Percentiles rank a stretch among this genome's conserved stretches.
These are phyloP conservation scores for Groenewaldozyma sp. DNA, from an alignment of 1,139 yeast genomes.

Conservation along the genomic window DNA sequence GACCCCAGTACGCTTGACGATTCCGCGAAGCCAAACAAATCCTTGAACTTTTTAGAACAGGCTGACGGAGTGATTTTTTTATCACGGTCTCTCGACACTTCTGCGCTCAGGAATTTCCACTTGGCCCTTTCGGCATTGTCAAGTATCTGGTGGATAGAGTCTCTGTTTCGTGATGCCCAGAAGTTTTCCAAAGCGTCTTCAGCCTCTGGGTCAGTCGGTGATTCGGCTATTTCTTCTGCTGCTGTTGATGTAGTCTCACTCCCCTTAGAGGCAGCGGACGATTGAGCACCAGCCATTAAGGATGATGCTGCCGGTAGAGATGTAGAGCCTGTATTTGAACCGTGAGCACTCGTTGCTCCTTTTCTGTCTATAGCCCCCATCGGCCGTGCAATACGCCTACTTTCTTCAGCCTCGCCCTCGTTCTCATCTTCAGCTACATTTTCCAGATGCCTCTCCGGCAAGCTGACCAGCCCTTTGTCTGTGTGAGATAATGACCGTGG, in stretches of 20 bases:
- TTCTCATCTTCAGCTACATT: too few species aligned
- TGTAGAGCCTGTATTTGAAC: too few species aligned
- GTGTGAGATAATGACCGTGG: too few species aligned
- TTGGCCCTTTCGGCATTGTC: constrained; percentile 35
- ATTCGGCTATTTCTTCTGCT: constrained; percentile 4
- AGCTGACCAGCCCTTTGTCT: too few species aligned
- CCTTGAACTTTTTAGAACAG: constrained; percentile 35
- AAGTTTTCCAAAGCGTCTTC: constrained; percentile 26
- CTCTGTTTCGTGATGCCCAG: background rate
- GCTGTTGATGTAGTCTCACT: constrained; percentile 2
- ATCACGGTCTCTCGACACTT: constrained; percentile 23
- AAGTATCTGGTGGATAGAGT: constrained; percentile 17
- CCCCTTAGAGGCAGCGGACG: too few species aligned
- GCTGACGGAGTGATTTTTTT: constrained; percentile 35
- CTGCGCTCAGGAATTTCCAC: constrained; percentile 35
- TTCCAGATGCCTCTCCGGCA: too few species aligned
- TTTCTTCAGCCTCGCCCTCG: too few species aligned
- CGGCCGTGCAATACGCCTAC: too few species aligned
- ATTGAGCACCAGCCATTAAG: too few species aligned
- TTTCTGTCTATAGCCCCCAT: too few species aligned
- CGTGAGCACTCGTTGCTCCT: too few species aligned
- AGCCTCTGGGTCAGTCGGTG: constrained; percentile 28
- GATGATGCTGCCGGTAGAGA: too few species aligned
- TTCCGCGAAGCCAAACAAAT: constrained; percentile 36
- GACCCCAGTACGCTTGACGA: constrained; percentile 31